Base-by-base conservation (phyloP, 2,329 filamentous ascomycete species). In the Paraphaeosphaeria sporulosa region DNA sequence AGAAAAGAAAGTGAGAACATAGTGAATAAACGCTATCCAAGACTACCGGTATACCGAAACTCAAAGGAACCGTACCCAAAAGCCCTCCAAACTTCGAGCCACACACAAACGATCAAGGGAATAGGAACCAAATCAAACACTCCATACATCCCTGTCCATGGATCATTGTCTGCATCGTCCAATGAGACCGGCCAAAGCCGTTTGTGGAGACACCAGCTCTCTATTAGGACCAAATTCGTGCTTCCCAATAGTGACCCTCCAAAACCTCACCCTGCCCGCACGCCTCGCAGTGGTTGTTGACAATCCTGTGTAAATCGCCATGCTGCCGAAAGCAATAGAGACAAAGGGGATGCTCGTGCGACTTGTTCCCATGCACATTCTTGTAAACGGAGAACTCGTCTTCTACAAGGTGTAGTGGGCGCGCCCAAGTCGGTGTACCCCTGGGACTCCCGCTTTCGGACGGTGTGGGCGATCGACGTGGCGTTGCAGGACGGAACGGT, bases 171-270 rank as follows among this genome's bases (percentile, higher is more conserved):
- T 23, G 19, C 2, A 7, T n/a, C 13, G 19, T 23, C 9, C 8
- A 25, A 21, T 27, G 38, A 40, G 19, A 15, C 15, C 4, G 17
- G 9, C 7, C 27, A 40, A 13, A 12, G 2, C 9, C 13, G 21
- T n/a, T 15, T 23, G 17, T 23, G 43, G 13, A 12, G 9, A 25
- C 17, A 9, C 21, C 25, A 27, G 9, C 25, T 17, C 17, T 17
- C 43, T 23, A 43, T 27, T 21, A 17, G 19, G 17, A 8, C 38
- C 46, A 46, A 19, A 19, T 48, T 23, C 43, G 19, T 10, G 25
- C 19, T 49, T 75, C 68, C 73, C 71, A 76, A 38, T 72, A 74
- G 52, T 73, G 68, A 19, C 68, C 68, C n/a, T 73, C 61, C 43
- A 76, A 58, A 25, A 62, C 56, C 23, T 73, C 66, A 8, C 66